These are phyloP conservation scores for Sungouiozyma ichnusensis DNA, from an alignment of 805 yeast species.

Conservation along the genomic window DNA sequence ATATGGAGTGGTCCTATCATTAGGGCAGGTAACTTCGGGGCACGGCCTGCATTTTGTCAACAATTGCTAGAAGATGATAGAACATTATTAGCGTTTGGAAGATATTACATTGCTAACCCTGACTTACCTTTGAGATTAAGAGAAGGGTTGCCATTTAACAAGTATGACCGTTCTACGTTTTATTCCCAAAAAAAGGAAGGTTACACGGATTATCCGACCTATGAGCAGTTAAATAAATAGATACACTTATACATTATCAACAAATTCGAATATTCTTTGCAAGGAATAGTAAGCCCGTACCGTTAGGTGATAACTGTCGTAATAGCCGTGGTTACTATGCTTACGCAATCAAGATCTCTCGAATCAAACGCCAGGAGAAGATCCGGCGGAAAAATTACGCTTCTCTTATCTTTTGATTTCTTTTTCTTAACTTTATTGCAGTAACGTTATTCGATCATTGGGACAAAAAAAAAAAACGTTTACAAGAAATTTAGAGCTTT, in stretches of 20 bases:
- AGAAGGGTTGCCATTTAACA: constrained; percentile 29
- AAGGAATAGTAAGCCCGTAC: no score
- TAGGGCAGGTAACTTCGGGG: constrained; percentile 28
- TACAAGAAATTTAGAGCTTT: neutral
- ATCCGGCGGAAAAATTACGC: no score
- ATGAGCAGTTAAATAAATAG: constrained; percentile 5
- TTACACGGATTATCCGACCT: constrained; percentile 33
- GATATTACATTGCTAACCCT: constrained; percentile 43
- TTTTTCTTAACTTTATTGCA: no score
- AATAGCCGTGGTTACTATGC: no score
- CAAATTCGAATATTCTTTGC: no score
- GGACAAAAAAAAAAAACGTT: no score
- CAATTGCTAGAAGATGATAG: constrained; percentile 28
- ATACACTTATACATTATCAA: no score
- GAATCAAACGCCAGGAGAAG: no score
- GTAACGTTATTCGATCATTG: no score
- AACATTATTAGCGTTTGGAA: constrained; percentile 35
- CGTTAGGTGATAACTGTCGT: no score
- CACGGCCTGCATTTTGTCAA: constrained; percentile 12
- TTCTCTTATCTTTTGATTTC: no score
- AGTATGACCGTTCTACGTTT: constrained; percentile 39
- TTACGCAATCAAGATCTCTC: no score
- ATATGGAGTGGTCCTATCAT: constrained; percentile 36
- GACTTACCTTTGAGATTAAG: constrained; percentile 37
- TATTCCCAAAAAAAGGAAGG: constrained; percentile 31